Percentiles rank a stretch among this genome's conserved stretches.
phyloP scores from a whole-genome alignment of 2,329 filamentous ascomycete species.

The Trichoderma sp. region DNA sequence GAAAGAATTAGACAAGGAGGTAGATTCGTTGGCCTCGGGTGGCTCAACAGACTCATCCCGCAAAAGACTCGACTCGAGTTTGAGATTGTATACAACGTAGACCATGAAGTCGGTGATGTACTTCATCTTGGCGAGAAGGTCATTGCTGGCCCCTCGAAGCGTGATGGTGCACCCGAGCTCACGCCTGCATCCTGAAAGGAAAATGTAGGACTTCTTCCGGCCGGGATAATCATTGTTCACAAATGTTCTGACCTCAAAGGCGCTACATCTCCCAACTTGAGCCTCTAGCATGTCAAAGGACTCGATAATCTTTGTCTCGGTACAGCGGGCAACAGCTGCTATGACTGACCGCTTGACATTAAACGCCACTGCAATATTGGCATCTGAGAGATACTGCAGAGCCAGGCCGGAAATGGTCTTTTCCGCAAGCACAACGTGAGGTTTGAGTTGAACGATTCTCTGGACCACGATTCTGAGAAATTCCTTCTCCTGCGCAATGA shows the following conservation, averaged over 20 bases:
- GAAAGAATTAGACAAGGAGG: constrained; percentile 43
- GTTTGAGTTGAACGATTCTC: constrained; percentile 81
- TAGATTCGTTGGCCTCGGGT: constrained; percentile 59
- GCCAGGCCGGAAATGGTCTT: constrained; percentile 91
- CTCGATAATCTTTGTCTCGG: constrained; percentile 88
- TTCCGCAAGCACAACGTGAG: constrained; percentile 86
- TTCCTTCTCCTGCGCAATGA: constrained; percentile 95
- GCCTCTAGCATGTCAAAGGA: constrained; percentile 84
- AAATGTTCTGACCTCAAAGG: constrained; percentile 95
- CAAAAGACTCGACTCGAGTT: constrained; percentile 91
- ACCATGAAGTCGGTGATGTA: constrained; percentile 98
- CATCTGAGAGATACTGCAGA: constrained; percentile 81
- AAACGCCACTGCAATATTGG: constrained; percentile 89
- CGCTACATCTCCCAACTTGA: constrained; percentile 76
- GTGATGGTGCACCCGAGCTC: constrained; percentile 95
- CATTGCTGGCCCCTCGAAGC: constrained; percentile 75
- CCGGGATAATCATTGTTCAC: constrained; percentile 74
- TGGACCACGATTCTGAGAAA: constrained; percentile 90
- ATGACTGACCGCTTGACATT: constrained; percentile 97
- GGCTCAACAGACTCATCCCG: constrained; percentile 88
- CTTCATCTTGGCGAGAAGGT: constrained; percentile 77
- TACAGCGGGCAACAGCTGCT: constrained; percentile 89
- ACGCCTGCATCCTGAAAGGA: constrained; percentile 84
- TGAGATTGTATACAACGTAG: constrained; percentile 97
- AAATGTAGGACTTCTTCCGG: constrained; percentile 92